Conservation (phyloP, 805 yeast genomes). For the Candida sonorensis region DNA sequence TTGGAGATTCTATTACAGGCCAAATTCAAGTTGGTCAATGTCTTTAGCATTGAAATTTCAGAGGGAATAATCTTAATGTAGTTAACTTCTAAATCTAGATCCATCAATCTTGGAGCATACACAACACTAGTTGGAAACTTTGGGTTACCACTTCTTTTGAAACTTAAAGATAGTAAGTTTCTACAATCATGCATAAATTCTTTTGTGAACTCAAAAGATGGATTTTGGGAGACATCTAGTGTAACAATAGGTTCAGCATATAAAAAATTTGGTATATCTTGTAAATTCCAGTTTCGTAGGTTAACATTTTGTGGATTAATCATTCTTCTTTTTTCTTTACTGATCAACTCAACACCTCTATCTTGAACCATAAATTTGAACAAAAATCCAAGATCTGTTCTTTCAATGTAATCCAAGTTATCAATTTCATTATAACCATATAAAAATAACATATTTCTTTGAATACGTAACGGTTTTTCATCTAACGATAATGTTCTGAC, state of each 20-base stretch:
- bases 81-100: conserved; percentile 73
- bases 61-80: conserved; percentile 59
- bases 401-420: conserved; percentile 67
- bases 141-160: conserved; percentile 66
- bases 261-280: conserved; percentile 78
- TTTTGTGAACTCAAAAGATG: conserved; percentile 73
- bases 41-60: conserved; percentile 44
- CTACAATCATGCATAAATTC: conserved; percentile 81
- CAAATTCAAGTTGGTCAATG: conserved; percentile 53
- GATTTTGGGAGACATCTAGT: conserved; percentile 79
- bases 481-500: conserved; percentile 65
- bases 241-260: conserved; percentile 77
- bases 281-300: conserved; percentile 64
- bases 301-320: conserved; percentile 69
- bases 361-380: conserved; percentile 80
- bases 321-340: conserved; percentile 29
- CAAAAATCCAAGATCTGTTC: conserved; percentile 76
- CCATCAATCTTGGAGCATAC: conserved; percentile 58
- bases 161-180: conserved; percentile 59
- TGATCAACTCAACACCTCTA: conserved; percentile 37
- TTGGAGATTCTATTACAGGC: conserved; percentile 67
- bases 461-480: conserved; percentile 74
- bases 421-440: conserved; percentile 81
- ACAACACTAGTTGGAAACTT: conserved; percentile 68
- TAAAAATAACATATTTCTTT: conserved; percentile 60